Percentiles rank a stretch among this genome's conserved stretches.
phyloP scores from a whole-genome alignment of 2,329 filamentous ascomycete genomes.

The Chaetomiaceae sp. region DNA sequence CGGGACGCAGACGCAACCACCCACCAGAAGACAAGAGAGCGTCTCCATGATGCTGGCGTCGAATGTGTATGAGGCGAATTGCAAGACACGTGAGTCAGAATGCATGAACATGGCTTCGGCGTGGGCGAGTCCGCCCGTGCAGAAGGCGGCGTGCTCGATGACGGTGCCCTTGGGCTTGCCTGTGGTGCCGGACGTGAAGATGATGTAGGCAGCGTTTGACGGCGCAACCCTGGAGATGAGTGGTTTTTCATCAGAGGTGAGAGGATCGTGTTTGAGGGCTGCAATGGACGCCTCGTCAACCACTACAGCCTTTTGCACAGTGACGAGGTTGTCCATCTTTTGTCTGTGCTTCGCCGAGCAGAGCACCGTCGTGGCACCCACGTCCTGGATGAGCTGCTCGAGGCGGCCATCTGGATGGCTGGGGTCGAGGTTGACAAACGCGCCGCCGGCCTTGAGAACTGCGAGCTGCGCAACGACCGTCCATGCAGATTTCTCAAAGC shows the following conservation, averaged over 20 bases:
- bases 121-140: slow-evolving; percentile 20
- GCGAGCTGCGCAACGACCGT: slow-evolving; percentile 24
- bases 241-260: not conserved
- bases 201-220: slow-evolving; percentile 30
- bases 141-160: slow-evolving; percentile 25
- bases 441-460: slow-evolving; percentile 28
- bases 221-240: slow-evolving; percentile 10
- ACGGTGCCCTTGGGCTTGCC: slow-evolving; percentile 47
- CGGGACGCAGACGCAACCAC: slow-evolving; percentile 37
- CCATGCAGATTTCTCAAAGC: slow-evolving; percentile 26
- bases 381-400: slow-evolving; percentile 14
- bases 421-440: slow-evolving; percentile 27
- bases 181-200: slow-evolving; percentile 50
- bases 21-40: slow-evolving; percentile 32
- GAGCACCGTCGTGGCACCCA: slow-evolving; percentile 15
- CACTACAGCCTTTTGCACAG: slow-evolving; percentile 5
- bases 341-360: slow-evolving; percentile 12
- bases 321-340: slow-evolving; percentile 11
- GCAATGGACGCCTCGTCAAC: slow-evolving; percentile 12
- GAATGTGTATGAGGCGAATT: slow-evolving; percentile 34
- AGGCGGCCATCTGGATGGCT: slow-evolving; percentile 21
- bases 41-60: slow-evolving; percentile 37
- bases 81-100: slow-evolving; percentile 22
- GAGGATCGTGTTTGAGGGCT: not conserved
- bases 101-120: slow-evolving; percentile 20